Evolutionary conservation across 306 rosid genomes (phyloP).

Genomic region (Quillaja saponaria): DNA sequence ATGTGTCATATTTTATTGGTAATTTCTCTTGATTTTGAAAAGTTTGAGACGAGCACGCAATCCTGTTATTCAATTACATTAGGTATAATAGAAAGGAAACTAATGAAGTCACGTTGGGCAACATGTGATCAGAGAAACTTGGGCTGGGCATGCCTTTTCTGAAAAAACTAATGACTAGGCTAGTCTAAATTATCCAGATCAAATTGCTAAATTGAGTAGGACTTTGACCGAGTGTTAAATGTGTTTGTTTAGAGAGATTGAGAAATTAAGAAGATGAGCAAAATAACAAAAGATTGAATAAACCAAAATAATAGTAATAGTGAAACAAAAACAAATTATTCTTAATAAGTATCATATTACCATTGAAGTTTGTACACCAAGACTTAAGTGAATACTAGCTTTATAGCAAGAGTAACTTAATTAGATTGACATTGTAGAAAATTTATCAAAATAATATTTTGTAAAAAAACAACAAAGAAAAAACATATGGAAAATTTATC

Average conservation of each 20-base stretch:
- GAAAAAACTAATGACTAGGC: constrained; percentile 47
- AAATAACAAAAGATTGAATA: neutral
- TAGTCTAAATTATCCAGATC: constrained; percentile 31
- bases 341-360: no score
- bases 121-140: constrained; percentile 51
- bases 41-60: constrained; percentile 26
- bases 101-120: constrained; percentile 46
- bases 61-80: constrained; percentile 23
- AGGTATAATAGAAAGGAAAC: constrained; percentile 23
- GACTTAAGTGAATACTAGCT: no score
- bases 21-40: constrained; percentile 25
- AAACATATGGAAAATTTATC: no score
- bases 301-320: no score
- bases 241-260: constrained; percentile 5
- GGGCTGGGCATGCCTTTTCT: constrained; percentile 45
- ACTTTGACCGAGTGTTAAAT: constrained; percentile 48
- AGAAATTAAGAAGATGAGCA: neutral
- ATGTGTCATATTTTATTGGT: constrained; percentile 34
- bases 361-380: no score
- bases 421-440: no score
- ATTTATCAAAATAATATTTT: no score
- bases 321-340: no score
- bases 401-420: no score
- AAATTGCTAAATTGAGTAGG: constrained; percentile 37
- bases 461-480: no score